These are phyloP conservation scores for Fistulinella staudtii DNA, from an alignment of 1,284 basidiomycete species.

Conservation along the genomic window DNA sequence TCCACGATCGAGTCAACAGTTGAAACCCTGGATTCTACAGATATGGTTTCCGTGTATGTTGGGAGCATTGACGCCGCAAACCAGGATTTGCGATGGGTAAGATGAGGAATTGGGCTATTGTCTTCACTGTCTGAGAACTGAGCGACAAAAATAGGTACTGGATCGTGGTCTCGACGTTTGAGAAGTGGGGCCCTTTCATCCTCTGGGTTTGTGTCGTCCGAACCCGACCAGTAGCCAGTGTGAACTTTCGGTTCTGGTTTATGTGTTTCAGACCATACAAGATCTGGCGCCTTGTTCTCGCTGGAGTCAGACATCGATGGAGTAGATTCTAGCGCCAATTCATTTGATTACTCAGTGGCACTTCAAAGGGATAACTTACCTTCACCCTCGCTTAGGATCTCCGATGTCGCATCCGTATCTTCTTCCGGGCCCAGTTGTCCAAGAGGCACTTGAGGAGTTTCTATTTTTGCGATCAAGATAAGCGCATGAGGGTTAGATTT, in stretches of 20 bases:
- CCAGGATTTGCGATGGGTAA: slow-evolving; percentile 5
- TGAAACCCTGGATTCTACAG: slow-evolving; percentile 29
- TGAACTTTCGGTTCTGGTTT: slow-evolving; percentile 12
- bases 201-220: slow-evolving; percentile 17
- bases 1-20: slow-evolving; percentile 42
- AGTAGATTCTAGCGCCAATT: slow-evolving; percentile 6
- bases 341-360: neutral
- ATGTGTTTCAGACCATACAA: slow-evolving; percentile 14
- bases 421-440: neutral
- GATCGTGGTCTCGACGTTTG: slow-evolving; percentile 5
- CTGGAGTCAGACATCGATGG: slow-evolving; percentile 11
- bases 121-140: slow-evolving; percentile 13
- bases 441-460: slow-evolving; percentile 4
- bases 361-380: slow-evolving; percentile 2
- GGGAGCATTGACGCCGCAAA: slow-evolving; percentile 34
- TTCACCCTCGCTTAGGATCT: slow-evolving; percentile 7
- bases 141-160: neutral
- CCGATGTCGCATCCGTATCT: slow-evolving; percentile 2
- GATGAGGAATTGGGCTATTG: neutral
- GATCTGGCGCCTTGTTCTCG: slow-evolving; percentile 2
- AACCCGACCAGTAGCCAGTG: slow-evolving; percentile 27
- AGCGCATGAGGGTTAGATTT: slow-evolving; percentile 11
- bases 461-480: slow-evolving; percentile 20
- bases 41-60: slow-evolving; percentile 39
- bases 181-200: slow-evolving; percentile 19